Percentiles rank a stretch among this genome's conserved stretches.
phyloP scores from a whole-genome alignment of 495 filamentous ascomycete genomes.

The Penicillium desertorum region DNA sequence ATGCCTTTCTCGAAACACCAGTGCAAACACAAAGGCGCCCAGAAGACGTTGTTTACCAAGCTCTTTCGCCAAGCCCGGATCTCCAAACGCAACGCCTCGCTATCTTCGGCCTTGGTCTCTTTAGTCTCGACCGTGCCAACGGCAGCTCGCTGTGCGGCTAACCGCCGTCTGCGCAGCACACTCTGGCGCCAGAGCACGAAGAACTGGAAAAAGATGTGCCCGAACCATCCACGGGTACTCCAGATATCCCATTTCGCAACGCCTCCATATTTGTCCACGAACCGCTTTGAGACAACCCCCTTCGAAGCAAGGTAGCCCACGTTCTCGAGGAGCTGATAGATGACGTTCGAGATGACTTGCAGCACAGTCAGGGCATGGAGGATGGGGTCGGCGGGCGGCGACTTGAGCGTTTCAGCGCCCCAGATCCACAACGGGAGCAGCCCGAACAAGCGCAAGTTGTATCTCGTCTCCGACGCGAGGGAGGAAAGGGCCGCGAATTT shows the following conservation, averaged over 20 bases:
- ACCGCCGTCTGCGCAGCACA: conserved; percentile 35
- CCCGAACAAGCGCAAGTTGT: conserved; percentile 76
- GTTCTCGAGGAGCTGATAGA: conserved; percentile 83
- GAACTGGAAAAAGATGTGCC: conserved; percentile 74
- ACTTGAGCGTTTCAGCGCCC: conserved; percentile 55
- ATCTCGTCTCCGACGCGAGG: conserved; percentile 67
- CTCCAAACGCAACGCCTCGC: conserved; percentile 40
- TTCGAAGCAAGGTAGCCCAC: conserved; percentile 72
- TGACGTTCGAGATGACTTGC: conserved; percentile 65
- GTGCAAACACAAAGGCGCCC: conserved; percentile 68
- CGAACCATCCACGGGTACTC: conserved; percentile 78
- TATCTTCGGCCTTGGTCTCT: conserved; percentile 39
- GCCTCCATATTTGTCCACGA: conserved; percentile 59
- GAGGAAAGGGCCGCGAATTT: conserved; percentile 53
- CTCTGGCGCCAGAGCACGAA: conserved; percentile 57
- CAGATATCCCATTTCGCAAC: conserved; percentile 61
- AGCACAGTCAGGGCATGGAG: conserved; percentile 56
- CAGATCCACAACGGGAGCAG: conserved; percentile 76
- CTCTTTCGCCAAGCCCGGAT: conserved; percentile 46
- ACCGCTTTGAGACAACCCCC: conserved; percentile 42
- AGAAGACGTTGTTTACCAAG: conserved; percentile 52
- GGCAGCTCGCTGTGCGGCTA: conserved; percentile 21
- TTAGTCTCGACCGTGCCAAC: conserved; percentile 19
- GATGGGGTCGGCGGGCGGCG: conserved; percentile 47
- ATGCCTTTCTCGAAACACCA: conserved; percentile 78